Base-by-base conservation (phyloP, 192 early-diverging fungal species). In the Backusella circina region DNA sequence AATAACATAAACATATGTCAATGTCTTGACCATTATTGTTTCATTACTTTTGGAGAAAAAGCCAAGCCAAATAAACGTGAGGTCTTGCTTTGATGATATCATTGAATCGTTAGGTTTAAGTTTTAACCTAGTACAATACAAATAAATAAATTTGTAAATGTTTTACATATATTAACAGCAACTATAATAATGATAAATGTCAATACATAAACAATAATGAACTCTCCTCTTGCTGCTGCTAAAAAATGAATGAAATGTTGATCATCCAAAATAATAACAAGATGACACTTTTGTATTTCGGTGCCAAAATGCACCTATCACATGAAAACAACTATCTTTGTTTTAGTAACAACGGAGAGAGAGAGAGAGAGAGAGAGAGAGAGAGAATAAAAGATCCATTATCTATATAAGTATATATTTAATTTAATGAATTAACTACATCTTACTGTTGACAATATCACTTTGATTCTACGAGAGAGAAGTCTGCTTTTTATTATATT, bases 11-110 rank as follows among this genome's bases (percentile, higher is more conserved):
- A 41, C 12, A 13, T 13, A 47, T 47, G 6, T n/a, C 44, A n/a
- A 18, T 47, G 44, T 16, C 72, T 10, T 64, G 8, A 74, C 75
- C n/a, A 83, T 67, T 16, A 57, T 38, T 2, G 84, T 76, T 28
- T 72, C 64, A 79, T 18, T 51, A 38, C 71, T 81, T 81, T 26
- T 6, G 37, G 64, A 47, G 44, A 47, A 47, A n/a, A 47, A 35
- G 5, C 15, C 18, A 47, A 47, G 7, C n/a, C 18, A 6, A 47
- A 47, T 47, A 5, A 47, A 47, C 44, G 44, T 47, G 44, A 47
- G 44, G 18, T n/a, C 18, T 47, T 47, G 18, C 18, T 47, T n/a
- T 5, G n/a, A 47, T 47, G 44, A 47, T 47, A 47, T 47, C 44
- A 47, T 47, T n/a, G 44, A 47, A 15, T 47, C 44, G 6, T 47